Percentiles rank a stretch among this genome's conserved stretches.
Evolutionary conservation across 345 rosid genomes (phyloP).

Genomic region (Brassica juncea): DNA sequence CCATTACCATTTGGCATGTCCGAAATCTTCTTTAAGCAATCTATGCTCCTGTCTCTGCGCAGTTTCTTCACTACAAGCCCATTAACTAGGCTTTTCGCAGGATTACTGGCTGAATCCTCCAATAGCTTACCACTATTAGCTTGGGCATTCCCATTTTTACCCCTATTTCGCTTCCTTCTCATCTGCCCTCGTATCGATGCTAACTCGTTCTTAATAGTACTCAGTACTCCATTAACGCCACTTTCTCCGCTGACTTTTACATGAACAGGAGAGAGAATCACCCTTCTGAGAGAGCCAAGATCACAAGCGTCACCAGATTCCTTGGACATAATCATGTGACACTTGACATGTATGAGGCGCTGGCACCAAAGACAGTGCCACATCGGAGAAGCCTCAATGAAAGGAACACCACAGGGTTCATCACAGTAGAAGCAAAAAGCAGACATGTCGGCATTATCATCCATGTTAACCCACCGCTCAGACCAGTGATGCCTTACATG

Average conservation of each 20-base stretch:
- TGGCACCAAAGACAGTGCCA: slow-evolving; percentile 83
- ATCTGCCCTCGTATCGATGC: slow-evolving; percentile 48
- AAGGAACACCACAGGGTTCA: slow-evolving; percentile 71
- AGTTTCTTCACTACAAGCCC: slow-evolving; percentile 54
- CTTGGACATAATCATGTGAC: slow-evolving; percentile 59
- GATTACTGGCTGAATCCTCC: slow-evolving; percentile 44
- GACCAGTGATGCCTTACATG: slow-evolving; percentile 69
- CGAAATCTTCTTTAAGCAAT: slow-evolving; percentile 40
- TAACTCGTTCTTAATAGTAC: slow-evolving; percentile 45
- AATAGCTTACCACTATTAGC: slow-evolving; percentile 44
- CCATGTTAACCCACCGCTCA: slow-evolving; percentile 65
- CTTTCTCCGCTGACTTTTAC: slow-evolving; percentile 50
- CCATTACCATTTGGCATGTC: slow-evolving; percentile 33
- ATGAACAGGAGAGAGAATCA: slow-evolving; percentile 62
- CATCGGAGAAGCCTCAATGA: slow-evolving; percentile 61
- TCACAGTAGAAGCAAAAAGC: slow-evolving; percentile 68
- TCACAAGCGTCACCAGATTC: slow-evolving; percentile 69
- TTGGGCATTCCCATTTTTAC: slow-evolving; percentile 43
- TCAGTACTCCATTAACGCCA: slow-evolving; percentile 43
- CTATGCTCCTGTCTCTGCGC: slow-evolving; percentile 48
- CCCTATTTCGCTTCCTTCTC: slow-evolving; percentile 47
- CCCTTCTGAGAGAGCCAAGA: slow-evolving; percentile 62
- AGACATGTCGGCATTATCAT: slow-evolving; percentile 58
- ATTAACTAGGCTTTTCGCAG: slow-evolving; percentile 37
- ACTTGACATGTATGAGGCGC: slow-evolving; percentile 66